Base-by-base conservation (phyloP, 495 filamentous ascomycete genomes). In the Cercophora samala region DNA sequence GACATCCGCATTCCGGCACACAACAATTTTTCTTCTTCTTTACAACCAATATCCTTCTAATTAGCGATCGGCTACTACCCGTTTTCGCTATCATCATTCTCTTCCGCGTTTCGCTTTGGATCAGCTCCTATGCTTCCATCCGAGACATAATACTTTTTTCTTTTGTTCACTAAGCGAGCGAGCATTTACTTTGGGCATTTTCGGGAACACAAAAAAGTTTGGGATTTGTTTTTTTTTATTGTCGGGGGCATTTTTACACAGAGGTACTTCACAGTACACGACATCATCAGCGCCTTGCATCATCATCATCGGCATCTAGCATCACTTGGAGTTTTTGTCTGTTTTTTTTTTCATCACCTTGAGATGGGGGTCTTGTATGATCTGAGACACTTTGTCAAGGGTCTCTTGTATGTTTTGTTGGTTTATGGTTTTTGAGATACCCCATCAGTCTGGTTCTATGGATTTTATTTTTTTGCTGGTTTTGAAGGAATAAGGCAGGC, bases 181-280 rank as follows among this genome's bases (percentile, higher is more conserved):
- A 46, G 53, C 53, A 56, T 56, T 54, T 56, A 46, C 15, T 46
- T 46, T 46, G 37, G 37, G 53, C 53, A 56, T 56, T 56, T 56
- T 56, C 53, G 53, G 53, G 53, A 56, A 19, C n/a, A 56, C 53
- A 56, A 56, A 56, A 56, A 56, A 56, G 53, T 56, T 56, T 56
- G 37, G 37, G 37, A 46, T 46, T 46, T 46, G 37, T 11, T 19
- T 21, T 56, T 54, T 21, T 19, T 21, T 56, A 29, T 29, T 29
- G 26, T 29, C 26, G 19, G 53, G 53, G 22, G 22, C 53, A 56
- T 56, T 9, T 18, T 54, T 46, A 46, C 37, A 46, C 37, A 11
- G 37, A 46, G 37, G 17, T 54, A 54, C 53, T 56, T 56, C 53
- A 5, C 53, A 23, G 53, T 56, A 56, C 53, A 56, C 53, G 3